Base-by-base conservation (phyloP, 2,329 filamentous ascomycete genomes). In the Penicillium sp. region DNA sequence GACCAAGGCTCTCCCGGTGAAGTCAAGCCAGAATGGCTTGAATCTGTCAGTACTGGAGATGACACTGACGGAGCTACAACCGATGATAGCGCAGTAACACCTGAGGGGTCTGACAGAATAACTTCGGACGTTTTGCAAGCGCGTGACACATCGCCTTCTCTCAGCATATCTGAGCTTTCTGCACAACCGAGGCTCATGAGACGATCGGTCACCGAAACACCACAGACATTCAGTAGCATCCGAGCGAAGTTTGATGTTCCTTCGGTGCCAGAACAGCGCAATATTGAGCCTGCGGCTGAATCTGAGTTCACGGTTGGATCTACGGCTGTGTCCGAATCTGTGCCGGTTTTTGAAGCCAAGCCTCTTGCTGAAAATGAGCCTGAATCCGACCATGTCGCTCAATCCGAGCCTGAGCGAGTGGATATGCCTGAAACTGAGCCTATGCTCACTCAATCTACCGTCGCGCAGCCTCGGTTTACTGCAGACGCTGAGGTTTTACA, bases 241-340 rank as follows among this genome's bases (percentile, higher is more conserved):
- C 69, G 74, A 53, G 73, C 69, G 53, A 76, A 69, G 53, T 77
- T 77, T 55, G 69, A 77, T 53, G 67, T 70, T 35, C 63, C 64
- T 6, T 46, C 69, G 6, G 51, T 53, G 9, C 31, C 44, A 11
- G 59, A 56, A 19, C 39, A 61, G 14, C 8, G 16, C 31, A 29
- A 29, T 24, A 2, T 43, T 35, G 26, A 55, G 8, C 10, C 48
- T 31, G 44, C 27, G 27, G 39, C n/a, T 22, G 45, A 53, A 31
- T 21, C 48, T 44, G 54, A 55, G 11, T 10, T 26, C 22, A 14
- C 29, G 7, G 7, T 46, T 35, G 35, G 44, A 37, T 19, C 16
- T 7, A 9, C 6, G 22, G 10, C 27, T 16, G 41, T 43, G 29
- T 3, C 21, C 4, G 31, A 27, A 39, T 19, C 24, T 13, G 35